Evolutionary conservation across 2,329 filamentous ascomycete genomes (phyloP), one percentile per base, ranked within the genome.

Genomic region (Sporothrix phasma): DNA sequence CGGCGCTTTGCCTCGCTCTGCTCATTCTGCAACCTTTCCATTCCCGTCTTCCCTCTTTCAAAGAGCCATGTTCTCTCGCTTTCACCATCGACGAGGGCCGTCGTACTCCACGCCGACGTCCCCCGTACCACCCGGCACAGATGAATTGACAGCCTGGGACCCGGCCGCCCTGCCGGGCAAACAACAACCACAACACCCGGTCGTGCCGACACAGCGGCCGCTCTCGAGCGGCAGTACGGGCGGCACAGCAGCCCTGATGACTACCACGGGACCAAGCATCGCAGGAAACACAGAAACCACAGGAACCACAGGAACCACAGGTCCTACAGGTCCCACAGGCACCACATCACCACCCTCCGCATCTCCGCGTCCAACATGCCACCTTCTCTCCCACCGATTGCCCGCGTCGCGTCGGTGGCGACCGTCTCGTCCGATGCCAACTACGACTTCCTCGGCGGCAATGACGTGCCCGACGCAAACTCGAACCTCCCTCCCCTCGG

Each of bases 11-110:
- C 11, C 34, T 17, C 41, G 41, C 29, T 34, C 10, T 34, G n/a
- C 22, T 45, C 22, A 46, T 37, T 8, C 15, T 62, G 43, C 34
- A 26, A 24, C 37, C 24, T 58, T 24, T 19, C 26, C 19, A 6
- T 26, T n/a, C 37, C 6, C 54, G 13, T 34, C 5, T 22, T 19
- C 15, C 24, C 31, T 31, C 22, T 47, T 37, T 60, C 24, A 10
- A 31, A 3, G n/a, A 17, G 24, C 41, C 63, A 69, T 69, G 68
- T 69, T 69, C 73, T 76, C 84, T 56, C 81, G 82, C 70, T 84
- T 85, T 73, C 82, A 84, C 70, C 82, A 84, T 70, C 80, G 82
- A 69, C 80, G 82, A 70, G 81, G 77, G 56, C 78, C 78, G 68
- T 84, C 82, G 63, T 82, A 79, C 74, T 81, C 82, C 65, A 76